Evolutionary conservation across 768 basidiomycete genomes (phyloP).

Genomic region (Asterophora lycoperdoides): DNA sequence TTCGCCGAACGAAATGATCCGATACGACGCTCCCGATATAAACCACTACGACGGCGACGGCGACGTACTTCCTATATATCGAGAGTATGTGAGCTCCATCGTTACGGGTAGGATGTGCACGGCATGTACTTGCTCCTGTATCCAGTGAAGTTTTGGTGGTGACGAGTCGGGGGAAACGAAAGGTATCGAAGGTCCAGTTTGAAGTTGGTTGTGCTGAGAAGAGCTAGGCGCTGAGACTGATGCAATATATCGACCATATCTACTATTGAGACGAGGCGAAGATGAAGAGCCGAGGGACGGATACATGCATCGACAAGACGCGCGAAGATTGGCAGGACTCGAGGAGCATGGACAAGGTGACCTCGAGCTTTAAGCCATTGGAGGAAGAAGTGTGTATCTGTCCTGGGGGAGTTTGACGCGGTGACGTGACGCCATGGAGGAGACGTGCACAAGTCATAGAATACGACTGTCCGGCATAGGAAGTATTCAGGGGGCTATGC

Average conservation of each 20-base stretch:
- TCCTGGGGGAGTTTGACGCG: conserved; percentile 11
- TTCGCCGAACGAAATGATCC: conserved; percentile 22
- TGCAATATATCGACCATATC: conserved; percentile 1
- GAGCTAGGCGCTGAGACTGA: neutral
- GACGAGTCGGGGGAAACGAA: neutral
- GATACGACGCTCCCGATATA: conserved; percentile 32
- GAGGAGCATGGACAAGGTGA: neutral
- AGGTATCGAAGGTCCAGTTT: neutral
- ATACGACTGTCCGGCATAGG: conserved; percentile 13
- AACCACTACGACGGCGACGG: conserved; percentile 42
- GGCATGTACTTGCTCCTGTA: conserved; percentile 11
- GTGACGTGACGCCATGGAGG: conserved; percentile 18
- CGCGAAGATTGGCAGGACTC: neutral
- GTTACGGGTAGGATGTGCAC: neutral
- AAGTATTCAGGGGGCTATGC: conserved; percentile 21
- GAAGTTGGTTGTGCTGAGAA: neutral
- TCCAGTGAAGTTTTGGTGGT: neutral
- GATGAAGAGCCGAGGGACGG: conserved; percentile 9
- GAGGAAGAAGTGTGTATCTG: conserved; percentile 16
- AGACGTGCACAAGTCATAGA: conserved; percentile 12
- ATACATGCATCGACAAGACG: conserved; percentile 18
- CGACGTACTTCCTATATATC: conserved; percentile 35
- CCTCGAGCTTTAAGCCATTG: conserved; percentile 10
- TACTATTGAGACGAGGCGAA: neutral
- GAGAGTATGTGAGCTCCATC: neutral